Base-by-base conservation (phyloP, 805 yeast species). In the Saccharomycopsis lassenensis region DNA sequence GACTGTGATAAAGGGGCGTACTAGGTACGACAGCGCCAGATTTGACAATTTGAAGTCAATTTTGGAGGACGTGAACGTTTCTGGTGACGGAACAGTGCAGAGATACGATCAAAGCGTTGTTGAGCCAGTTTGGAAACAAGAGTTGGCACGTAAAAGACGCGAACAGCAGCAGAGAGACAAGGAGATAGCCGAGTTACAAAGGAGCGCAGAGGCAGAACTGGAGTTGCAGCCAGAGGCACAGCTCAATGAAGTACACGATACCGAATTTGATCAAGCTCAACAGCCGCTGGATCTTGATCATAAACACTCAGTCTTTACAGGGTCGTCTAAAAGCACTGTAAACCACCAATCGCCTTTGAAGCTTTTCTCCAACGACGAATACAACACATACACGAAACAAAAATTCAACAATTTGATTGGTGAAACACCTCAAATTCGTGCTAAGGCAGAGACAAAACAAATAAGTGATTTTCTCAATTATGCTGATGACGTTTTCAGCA, bases 301-400 rank as follows among this genome's bases (percentile, higher is more conserved):
- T 12, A n/a, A n/a, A n/a, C n/a, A n/a, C n/a, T n/a, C n/a, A n/a
- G n/a, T 29, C 35, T 4, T 15, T 33, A 11, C 38, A 22, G 24
- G 34, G 26, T 20, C 39, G 39, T 5, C 37, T n/a, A n/a, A n/a
- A n/a, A n/a, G n/a, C n/a, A n/a, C n/a, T n/a, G n/a, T n/a, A n/a
- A n/a, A n/a, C n/a, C n/a, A 35, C 21, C 46, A 43, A 24, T 43
- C 46, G 5, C 46, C 46, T 6, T 40, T 43, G 28, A 43, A 43
- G 29, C 31, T 43, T 8, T 43, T 43, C 22, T 32, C 41, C 2
- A 40, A 35, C 7, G 24, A 43, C 24, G 19, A 34, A 10, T 40
- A 43, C 20, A 43, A 43, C 28, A 40, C 44, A 4, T 40, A 43
- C 31, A 43, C 46, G 8, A 31, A 43, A 24, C 31, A 41, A 17